Base-by-base conservation (phyloP, 371 early-diverging fungal genomes). In the Batrachochytrium dendrobatidis region DNA sequence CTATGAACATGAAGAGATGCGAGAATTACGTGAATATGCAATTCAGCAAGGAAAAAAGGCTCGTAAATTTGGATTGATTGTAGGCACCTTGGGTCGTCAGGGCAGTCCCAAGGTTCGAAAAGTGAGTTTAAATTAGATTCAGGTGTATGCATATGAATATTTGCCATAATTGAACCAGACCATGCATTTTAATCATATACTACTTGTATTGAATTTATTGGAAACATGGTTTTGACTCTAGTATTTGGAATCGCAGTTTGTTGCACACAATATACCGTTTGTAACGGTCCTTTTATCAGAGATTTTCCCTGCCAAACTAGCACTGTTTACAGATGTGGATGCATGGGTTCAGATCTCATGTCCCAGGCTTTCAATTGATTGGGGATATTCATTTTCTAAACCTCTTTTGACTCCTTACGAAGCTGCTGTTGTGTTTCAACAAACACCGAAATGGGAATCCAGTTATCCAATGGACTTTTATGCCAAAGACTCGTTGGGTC, bases 11-110 rank as follows among this genome's bases (percentile, higher is more conserved):
- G 75, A 67, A 28, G 90, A 90, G 53, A 98, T 99, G 97, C 83
- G 88, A 43, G 79, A 82, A 8, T 68, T 91, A 55, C 81, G 99
- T 34, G 77, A 84, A 56, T 78, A 85, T 49, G 93, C 95, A 15
- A 92, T 98, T 48, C 76, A 77, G 18, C 65, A 72, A 2, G 91
- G 86, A 1, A 80, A 76, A 63, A 67, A 76, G 30, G 92, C 91
- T 2, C 86, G 85, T 67, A 84, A 79, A 53, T 88, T 87, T 64
- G 95, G 98, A 0, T 70, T 99, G 50, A 94, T 99, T 43, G 65
- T 98, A 58, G 98, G 99, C 22, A 97, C 98, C 6, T 75, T 99
- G 28, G 99, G 99, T n/a, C 82, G 98, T 51, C 99, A 99, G 71
- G 99, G 99, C 12, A 92, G 89, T 66, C 89, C 89, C 0, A 86